Evolutionary conservation across 1,284 basidiomycete genomes (phyloP).

Genomic region (Tilletia walkeri): DNA sequence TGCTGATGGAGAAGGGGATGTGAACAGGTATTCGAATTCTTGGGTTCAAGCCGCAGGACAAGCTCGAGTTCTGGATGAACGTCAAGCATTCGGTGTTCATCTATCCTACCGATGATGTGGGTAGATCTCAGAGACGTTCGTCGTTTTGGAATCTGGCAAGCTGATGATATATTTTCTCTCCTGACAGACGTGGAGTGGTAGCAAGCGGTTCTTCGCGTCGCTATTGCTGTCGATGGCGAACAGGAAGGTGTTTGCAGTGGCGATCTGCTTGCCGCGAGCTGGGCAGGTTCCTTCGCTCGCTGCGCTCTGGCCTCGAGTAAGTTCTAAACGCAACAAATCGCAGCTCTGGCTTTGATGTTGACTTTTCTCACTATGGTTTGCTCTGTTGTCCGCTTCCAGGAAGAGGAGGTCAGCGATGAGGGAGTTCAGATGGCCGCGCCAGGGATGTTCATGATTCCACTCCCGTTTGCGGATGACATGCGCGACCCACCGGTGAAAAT

Average conservation of each 20-base stretch:
- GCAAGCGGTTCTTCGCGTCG: constrained; percentile 84
- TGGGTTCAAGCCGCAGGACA: constrained; percentile 71
- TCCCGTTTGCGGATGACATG: constrained; percentile 93
- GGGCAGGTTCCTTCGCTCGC: constrained; percentile 78
- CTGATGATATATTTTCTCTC: background rate
- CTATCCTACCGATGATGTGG: constrained; percentile 83
- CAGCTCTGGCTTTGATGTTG: background rate
- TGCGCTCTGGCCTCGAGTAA: constrained; percentile 68
- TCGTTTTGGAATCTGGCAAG: background rate
- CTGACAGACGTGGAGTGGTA: constrained; percentile 74
- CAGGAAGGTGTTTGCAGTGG: constrained; percentile 79
- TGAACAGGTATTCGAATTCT: constrained; percentile 74
- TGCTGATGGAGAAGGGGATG: background rate
- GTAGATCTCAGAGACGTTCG: constrained; percentile 30
- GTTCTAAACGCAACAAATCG: constrained; percentile 58
- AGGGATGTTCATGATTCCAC: constrained; percentile 84
- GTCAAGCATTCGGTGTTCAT: constrained; percentile 87
- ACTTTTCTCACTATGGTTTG: too few species aligned
- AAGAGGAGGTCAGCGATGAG: constrained; percentile 72
- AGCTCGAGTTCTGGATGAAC: constrained; percentile 79
- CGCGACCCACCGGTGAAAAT: constrained; percentile 66
- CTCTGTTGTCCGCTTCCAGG: constrained; percentile 27
- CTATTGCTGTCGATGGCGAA: constrained; percentile 78
- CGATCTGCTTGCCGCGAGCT: constrained; percentile 68
- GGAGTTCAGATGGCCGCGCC: constrained; percentile 76